These are phyloP conservation scores for Lophiotrema nucula DNA, from an alignment of 495 filamentous ascomycete genomes.

Conservation along the genomic window DNA sequence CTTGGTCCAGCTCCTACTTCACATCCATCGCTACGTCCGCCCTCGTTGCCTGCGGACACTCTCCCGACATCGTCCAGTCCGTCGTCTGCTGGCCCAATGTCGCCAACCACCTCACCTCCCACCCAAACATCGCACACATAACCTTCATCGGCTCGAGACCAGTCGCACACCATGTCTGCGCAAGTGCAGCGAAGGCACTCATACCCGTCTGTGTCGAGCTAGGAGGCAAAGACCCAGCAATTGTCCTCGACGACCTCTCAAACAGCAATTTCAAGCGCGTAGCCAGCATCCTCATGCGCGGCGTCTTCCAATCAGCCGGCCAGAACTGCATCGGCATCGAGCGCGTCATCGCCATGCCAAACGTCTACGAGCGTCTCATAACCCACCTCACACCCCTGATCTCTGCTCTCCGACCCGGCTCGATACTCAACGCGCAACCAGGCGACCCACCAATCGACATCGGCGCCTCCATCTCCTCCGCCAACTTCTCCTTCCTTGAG, in stretches of 20 bases:
- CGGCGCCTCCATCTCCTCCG: constrained; percentile 83
- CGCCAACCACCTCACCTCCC: constrained; percentile 79
- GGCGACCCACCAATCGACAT: constrained; percentile 64
- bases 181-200: constrained; percentile 76
- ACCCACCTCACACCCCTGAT: constrained; percentile 69
- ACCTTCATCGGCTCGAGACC: constrained; percentile 96
- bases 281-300: constrained; percentile 79
- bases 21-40: constrained; percentile 72
- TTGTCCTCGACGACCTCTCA: constrained; percentile 75
- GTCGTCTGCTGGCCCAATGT: constrained; percentile 83
- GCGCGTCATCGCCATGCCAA: constrained; percentile 77
- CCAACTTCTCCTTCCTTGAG: constrained; percentile 59
- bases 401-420: constrained; percentile 66
- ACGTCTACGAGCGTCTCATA: constrained; percentile 70
- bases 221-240: constrained; percentile 93
- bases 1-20: constrained; percentile 85
- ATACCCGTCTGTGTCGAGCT: constrained; percentile 86
- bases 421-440: constrained; percentile 52
- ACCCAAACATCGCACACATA: constrained; percentile 79
- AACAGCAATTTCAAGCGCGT: constrained; percentile 64
- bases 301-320: constrained; percentile 92
- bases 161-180: constrained; percentile 84
- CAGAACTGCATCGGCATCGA: constrained; percentile 99
- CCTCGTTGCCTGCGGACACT: constrained; percentile 78
- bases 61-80: constrained; percentile 77